Evolutionary conservation across 2,329 filamentous ascomycete genomes (phyloP).

Genomic region (Cladorrhinum sp.): DNA sequence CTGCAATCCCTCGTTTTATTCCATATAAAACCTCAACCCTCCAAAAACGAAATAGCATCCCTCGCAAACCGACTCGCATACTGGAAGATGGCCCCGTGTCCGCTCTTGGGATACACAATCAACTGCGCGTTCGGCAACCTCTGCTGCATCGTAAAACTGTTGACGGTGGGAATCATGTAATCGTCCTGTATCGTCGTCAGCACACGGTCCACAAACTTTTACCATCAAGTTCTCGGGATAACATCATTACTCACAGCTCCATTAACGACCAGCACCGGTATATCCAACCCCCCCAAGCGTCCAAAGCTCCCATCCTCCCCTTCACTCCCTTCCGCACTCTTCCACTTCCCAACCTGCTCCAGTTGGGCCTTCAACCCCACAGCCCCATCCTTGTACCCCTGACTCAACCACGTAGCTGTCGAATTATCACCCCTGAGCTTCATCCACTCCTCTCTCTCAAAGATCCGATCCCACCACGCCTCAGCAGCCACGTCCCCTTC

Average conservation of each 20-base stretch:
- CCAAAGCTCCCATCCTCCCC: slow-evolving; percentile 35
- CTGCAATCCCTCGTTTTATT: too few species aligned
- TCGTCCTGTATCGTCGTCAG: slow-evolving; percentile 14
- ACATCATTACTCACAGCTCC: slow-evolving; percentile 30
- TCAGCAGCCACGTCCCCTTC: slow-evolving; percentile 14
- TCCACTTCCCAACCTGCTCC: slow-evolving; percentile 35
- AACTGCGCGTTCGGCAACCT: slow-evolving; percentile 29
- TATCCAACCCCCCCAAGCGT: slow-evolving; percentile 33
- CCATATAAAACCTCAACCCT: not conserved
- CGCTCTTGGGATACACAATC: slow-evolving; percentile 22
- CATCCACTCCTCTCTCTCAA: slow-evolving; percentile 26
- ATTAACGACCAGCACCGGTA: slow-evolving; percentile 40
- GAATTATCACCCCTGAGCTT: slow-evolving; percentile 17
- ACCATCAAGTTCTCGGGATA: not conserved
- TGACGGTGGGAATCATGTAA: slow-evolving; percentile 37
- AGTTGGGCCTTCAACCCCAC: slow-evolving; percentile 32
- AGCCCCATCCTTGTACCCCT: slow-evolving; percentile 27
- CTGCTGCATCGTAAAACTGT: slow-evolving; percentile 39
- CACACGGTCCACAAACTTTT: not conserved
- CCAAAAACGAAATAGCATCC: slow-evolving; percentile 15
- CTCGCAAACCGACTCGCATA: slow-evolving; percentile 21
- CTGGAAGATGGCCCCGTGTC: slow-evolving; percentile 24
- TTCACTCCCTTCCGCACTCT: slow-evolving; percentile 31
- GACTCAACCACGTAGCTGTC: slow-evolving; percentile 21
- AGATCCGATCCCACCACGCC: slow-evolving; percentile 35